Evolutionary conservation across 352 stramenopile species (phyloP).

Genomic region (Phytophthora melonis): DNA sequence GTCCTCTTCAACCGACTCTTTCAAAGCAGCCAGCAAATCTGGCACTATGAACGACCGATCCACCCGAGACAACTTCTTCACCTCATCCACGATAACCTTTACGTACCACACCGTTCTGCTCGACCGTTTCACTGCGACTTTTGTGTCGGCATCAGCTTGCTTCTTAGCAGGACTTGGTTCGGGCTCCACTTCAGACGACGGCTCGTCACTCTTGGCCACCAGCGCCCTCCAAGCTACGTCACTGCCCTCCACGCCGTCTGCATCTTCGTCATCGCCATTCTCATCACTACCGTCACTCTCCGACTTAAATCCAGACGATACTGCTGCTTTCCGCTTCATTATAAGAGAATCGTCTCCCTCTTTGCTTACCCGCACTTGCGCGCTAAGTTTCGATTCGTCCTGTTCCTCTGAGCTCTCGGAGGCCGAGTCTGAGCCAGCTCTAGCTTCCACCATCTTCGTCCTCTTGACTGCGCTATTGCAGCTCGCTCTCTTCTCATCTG

Average conservation of each 20-base stretch:
- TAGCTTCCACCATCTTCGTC: too few species aligned
- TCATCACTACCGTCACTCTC: neutral
- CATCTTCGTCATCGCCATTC: neutral
- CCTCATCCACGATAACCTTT: neutral
- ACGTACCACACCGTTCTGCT: too few species aligned
- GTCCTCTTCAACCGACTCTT: constrained; percentile 2
- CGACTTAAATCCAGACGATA: neutral
- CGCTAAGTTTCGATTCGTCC: too few species aligned
- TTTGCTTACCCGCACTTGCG: too few species aligned
- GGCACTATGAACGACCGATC: neutral
- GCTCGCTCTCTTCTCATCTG: neutral
- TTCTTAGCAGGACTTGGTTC: neutral
- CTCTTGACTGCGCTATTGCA: too few species aligned
- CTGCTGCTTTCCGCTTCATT: neutral
- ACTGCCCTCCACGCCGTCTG: neutral
- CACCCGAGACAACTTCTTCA: neutral
- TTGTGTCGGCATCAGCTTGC: neutral
- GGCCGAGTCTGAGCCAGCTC: too few species aligned
- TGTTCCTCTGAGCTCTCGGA: too few species aligned
- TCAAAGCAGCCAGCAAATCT: neutral
- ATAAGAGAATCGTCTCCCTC: too few species aligned
- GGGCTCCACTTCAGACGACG: neutral
- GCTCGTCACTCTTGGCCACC: too few species aligned
- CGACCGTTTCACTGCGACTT: neutral
- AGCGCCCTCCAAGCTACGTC: constrained; percentile 12